Conservation (phyloP, 2,329 filamentous ascomycete species). For the Colletotrichum euphorbiae region DNA sequence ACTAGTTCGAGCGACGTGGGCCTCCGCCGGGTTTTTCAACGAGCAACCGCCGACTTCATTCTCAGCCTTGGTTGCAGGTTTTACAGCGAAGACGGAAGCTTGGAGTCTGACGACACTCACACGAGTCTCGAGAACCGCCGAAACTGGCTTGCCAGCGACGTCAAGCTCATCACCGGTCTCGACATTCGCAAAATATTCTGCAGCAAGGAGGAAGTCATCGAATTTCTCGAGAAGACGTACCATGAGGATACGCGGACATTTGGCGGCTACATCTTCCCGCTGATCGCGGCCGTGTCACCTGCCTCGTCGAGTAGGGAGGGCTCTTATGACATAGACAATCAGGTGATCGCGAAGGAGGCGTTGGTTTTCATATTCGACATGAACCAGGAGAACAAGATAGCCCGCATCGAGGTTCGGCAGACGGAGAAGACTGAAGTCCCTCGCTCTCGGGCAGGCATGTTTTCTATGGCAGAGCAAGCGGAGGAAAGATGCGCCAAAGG, state of each 20-base stretch:
- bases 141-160: too few species aligned
- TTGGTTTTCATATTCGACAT: background rate
- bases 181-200: too few species aligned
- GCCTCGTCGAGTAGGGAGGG: accelerated
- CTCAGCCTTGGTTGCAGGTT: too few species aligned
- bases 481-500: too few species aligned
- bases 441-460: background rate
- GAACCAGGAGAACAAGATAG: background rate
- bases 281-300: background rate
- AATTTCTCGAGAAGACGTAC: background rate
- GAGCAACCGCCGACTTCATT: too few species aligned
- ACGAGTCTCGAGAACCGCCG: too few species aligned
- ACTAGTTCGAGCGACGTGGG: background rate
- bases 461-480: too few species aligned
- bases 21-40: background rate
- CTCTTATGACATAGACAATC: background rate
- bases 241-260: background rate
- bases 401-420: background rate
- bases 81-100: too few species aligned
- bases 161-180: too few species aligned
- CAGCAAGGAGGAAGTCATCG: too few species aligned
- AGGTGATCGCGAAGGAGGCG: too few species aligned
- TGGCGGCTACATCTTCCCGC: background rate
- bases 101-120: too few species aligned
- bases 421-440: background rate